These are phyloP conservation scores for Botrytis tulipae DNA, from an alignment of 2,329 filamentous ascomycete genomes.

Conservation along the genomic window DNA sequence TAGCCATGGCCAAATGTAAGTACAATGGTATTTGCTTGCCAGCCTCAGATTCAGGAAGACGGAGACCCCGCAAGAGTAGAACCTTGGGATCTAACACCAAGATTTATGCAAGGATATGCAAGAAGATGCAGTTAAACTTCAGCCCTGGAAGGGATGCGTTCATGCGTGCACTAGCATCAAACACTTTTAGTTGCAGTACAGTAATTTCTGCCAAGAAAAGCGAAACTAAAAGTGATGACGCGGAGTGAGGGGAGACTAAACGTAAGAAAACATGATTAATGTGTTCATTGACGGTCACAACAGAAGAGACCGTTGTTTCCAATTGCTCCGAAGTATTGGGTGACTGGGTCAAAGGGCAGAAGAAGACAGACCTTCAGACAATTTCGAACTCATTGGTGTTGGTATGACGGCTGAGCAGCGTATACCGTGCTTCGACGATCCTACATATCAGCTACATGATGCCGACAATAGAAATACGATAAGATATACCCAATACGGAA, in stretches of 20 bases:
- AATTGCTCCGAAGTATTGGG: not conserved
- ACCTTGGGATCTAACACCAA: not conserved
- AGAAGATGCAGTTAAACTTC: not conserved
- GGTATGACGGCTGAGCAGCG: not conserved
- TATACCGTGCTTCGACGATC: not conserved
- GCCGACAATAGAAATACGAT: not conserved
- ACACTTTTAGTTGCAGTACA: not conserved
- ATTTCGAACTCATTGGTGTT: not conserved
- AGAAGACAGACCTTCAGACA: not conserved
- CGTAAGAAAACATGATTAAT: not conserved
- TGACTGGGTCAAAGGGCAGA: not conserved
- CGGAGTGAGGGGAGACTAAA: not conserved
- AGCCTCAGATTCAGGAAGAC: not conserved
- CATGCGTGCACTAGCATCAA: not conserved
- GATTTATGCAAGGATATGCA: not conserved
- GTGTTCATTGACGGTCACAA: not conserved
- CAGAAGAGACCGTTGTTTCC: not conserved
- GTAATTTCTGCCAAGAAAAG: not conserved
- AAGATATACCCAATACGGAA: not conserved
- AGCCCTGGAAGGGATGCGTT: not conserved
- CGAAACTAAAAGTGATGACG: not conserved
- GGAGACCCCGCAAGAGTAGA: not conserved
- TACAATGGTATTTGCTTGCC: not conserved
- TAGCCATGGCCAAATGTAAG: not conserved
- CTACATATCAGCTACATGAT: not conserved